Percentiles rank a stretch among this genome's conserved stretches.
phyloP scores from a whole-genome alignment of 2,329 filamentous ascomycete genomes.

The Dendryphion nanum region DNA sequence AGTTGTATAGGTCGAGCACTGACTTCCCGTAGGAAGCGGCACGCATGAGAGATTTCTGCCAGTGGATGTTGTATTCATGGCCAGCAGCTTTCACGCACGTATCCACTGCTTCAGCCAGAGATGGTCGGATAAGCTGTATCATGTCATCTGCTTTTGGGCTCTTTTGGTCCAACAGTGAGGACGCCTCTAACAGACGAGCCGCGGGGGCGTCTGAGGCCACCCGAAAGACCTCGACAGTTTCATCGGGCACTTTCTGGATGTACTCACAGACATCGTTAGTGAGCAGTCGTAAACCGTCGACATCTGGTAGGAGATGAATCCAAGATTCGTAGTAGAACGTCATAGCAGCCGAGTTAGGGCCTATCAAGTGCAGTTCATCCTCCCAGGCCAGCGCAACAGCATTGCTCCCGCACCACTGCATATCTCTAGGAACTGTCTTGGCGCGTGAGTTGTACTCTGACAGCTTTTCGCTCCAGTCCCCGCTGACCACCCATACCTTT shows the following conservation, averaged over 20 bases:
- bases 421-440: constrained; percentile 77
- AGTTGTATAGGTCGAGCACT: constrained; percentile 94
- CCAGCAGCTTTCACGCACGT: constrained; percentile 91
- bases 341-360: constrained; percentile 72
- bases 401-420: constrained; percentile 97
- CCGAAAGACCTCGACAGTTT: constrained; percentile 85
- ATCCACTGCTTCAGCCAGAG: constrained; percentile 88
- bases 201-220: constrained; percentile 85
- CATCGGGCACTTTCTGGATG: constrained; percentile 85
- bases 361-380: constrained; percentile 92
- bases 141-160: constrained; percentile 98
- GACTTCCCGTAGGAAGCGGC: constrained; percentile 98
- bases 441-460: constrained; percentile 90
- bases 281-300: constrained; percentile 84
- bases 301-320: constrained; percentile 83
- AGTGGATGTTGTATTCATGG: constrained; percentile 83
- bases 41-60: constrained; percentile 95
- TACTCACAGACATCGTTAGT: constrained; percentile 97
- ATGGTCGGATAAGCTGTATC: constrained; percentile 87
- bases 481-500: constrained; percentile 86
- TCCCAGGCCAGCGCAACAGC: constrained; percentile 94
- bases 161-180: constrained; percentile 85
- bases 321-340: constrained; percentile 88
- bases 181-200: constrained; percentile 89
- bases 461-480: constrained; percentile 88